A percentile compares a stretch with the other conserved stretches of the same genome.
phyloP scores from a whole-genome alignment of 75 land plant species.

The Adiantum capillusveneris region DNA sequence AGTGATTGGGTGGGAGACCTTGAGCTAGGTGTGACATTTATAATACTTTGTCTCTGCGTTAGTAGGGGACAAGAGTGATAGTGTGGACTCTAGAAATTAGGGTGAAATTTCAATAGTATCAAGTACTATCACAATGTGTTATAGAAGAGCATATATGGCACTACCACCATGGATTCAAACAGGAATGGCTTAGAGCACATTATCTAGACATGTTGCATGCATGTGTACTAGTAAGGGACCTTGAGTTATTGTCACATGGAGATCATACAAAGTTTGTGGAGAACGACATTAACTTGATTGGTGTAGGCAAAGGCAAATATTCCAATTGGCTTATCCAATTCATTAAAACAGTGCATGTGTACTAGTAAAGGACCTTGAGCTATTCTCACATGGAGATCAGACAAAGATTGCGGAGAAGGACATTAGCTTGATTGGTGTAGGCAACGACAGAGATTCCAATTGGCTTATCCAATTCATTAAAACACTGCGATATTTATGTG shows the following conservation, averaged over 20 bases:
- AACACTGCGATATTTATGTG: conserved; percentile 76
- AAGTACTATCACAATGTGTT: conserved; percentile 48
- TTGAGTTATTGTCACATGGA: conserved; percentile 56
- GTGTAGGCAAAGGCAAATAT: conserved; percentile 80
- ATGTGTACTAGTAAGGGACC: conserved; percentile 59
- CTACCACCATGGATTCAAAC: conserved; percentile 52
- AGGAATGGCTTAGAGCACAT: conserved; percentile 31
- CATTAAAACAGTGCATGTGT: conserved; percentile 78
- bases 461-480: too few relatives aligned
- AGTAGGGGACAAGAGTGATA: conserved; percentile 64
- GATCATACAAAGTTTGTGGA: conserved; percentile 78
- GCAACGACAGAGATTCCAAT: too few relatives aligned
- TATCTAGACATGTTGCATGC: conserved; percentile 55
- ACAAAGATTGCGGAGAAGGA: conserved; percentile 75
- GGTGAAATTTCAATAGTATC: conserved; percentile 72
- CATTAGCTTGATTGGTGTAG: too few relatives aligned
- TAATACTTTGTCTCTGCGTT: conserved; percentile 32
- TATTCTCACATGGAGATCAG: conserved; percentile 64
- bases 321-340: conserved; percentile 78
- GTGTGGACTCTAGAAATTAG: conserved; percentile 86
- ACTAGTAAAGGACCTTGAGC: conserved; percentile 60
- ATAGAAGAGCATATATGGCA: conserved; percentile 46
- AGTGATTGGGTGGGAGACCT: too few relatives aligned
- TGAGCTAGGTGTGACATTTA: too few relatives aligned
- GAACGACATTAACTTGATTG: conserved; percentile 75